Evolutionary conservation across 768 basidiomycete genomes (phyloP).

Genomic region (Leccinum aurantiacum): DNA sequence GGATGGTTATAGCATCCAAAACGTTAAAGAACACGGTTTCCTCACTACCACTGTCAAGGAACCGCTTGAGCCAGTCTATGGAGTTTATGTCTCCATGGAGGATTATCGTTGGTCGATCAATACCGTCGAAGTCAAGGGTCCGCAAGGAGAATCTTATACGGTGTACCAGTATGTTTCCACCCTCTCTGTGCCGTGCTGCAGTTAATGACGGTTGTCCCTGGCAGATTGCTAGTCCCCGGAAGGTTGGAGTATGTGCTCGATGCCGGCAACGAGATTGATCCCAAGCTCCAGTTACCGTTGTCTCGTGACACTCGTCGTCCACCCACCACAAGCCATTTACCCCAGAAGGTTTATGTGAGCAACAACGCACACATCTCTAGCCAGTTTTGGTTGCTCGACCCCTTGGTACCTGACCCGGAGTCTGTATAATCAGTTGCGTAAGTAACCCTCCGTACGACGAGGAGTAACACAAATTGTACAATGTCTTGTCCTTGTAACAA

Average conservation of each 20-base stretch:
- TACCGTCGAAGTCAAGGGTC: neutral
- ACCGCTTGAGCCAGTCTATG: neutral
- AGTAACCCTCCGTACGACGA: no score
- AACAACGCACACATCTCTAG: conserved; percentile 5
- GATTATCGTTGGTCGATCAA: conserved; percentile 3
- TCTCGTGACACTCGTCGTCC: neutral
- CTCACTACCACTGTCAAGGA: neutral
- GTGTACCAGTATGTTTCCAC: conserved; percentile 1
- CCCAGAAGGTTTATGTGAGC: conserved; percentile 1
- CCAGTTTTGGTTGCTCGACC: conserved; percentile 3
- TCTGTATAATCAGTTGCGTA: no score
- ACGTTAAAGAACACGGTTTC: neutral
- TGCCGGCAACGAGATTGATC: neutral
- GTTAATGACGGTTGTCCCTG: neutral
- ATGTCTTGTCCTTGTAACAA: no score
- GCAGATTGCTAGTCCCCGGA: neutral
- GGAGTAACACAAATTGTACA: no score
- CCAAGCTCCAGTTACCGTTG: neutral
- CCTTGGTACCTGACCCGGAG: neutral
- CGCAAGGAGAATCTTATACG: neutral
- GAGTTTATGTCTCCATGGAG: neutral
- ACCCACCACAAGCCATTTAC: neutral
- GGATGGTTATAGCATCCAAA: conserved; percentile 1
- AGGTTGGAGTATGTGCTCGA: conserved; percentile 4
- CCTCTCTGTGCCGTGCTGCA: neutral